Percentiles rank a stretch among this genome's conserved stretches.
phyloP scores from a whole-genome alignment of 768 basidiomycete genomes.

The Strobilomyces confusus region DNA sequence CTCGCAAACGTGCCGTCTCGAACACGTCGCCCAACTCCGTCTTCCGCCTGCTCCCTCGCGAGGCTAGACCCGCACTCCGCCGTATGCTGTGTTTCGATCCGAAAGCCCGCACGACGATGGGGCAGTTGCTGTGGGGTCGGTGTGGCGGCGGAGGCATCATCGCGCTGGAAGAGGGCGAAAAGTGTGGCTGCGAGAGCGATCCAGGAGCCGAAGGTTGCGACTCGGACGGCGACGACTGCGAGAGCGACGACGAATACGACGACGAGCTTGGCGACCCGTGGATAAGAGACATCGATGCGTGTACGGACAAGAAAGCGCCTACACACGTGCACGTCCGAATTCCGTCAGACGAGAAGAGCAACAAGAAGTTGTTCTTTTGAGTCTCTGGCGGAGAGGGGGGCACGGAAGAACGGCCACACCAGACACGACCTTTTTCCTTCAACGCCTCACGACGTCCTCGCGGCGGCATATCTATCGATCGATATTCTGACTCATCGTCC shows the following conservation, averaged over 20 bases:
- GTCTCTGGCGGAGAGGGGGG: not conserved
- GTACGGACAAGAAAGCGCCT: conserved; percentile 48
- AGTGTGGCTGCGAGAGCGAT: conserved; percentile 63
- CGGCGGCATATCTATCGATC: conserved; percentile 19
- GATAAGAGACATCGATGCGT: conserved; percentile 71
- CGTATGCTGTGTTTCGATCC: conserved; percentile 95
- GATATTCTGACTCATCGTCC: not conserved
- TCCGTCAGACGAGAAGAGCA: conserved; percentile 64
- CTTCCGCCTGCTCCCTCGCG: conserved; percentile 92
- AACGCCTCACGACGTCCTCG: conserved; percentile 11
- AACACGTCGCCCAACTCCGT: conserved; percentile 66
- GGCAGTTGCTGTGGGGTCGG: conserved; percentile 80
- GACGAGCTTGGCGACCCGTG: conserved; percentile 86
- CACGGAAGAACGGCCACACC: not conserved
- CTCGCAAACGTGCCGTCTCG: conserved; percentile 23
- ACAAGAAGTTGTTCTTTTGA: conserved; percentile 73
- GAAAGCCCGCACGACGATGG: conserved; percentile 82
- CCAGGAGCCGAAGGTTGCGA: conserved; percentile 18
- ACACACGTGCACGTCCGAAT: conserved; percentile 74
- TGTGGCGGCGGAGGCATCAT: conserved; percentile 73
- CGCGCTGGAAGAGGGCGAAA: conserved; percentile 31
- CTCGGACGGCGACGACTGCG: conserved; percentile 33
- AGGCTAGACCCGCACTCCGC: conserved; percentile 83
- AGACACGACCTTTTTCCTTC: conserved; percentile 1
- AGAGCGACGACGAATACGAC: conserved; percentile 40